Conservation (phyloP, 108 stramenopile species). For the Schizochytrium sp. region DNA sequence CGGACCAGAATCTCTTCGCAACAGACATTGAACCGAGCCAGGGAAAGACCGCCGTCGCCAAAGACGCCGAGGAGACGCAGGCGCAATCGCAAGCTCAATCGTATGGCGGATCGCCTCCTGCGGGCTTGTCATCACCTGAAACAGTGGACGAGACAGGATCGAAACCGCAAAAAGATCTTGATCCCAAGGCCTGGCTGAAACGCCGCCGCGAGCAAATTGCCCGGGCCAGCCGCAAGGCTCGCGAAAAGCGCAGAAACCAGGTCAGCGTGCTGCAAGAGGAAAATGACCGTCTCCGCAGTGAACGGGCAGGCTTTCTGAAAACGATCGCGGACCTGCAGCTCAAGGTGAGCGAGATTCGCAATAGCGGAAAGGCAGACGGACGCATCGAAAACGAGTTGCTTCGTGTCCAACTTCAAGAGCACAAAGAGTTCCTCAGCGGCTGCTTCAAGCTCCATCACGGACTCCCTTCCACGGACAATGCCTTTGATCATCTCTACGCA, state of each 20-base stretch:
- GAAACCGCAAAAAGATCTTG: neutral
- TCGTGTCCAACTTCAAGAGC: neutral
- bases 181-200: neutral
- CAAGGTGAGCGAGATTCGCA: neutral
- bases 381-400: neutral
- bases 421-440: neutral
- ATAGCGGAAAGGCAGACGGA: neutral
- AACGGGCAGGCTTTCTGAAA: neutral
- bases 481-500: neutral
- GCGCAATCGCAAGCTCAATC: no score
- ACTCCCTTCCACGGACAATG: neutral
- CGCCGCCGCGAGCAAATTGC: slow-evolving; percentile 18
- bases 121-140: no score
- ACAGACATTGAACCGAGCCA: no score
- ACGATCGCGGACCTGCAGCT: slow-evolving; percentile 6
- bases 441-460: slow-evolving; percentile 11
- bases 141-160: no score
- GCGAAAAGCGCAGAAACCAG: neutral
- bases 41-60: no score
- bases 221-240: neutral
- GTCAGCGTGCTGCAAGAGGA: neutral
- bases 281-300: neutral
- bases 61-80: no score
- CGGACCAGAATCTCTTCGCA: no score
- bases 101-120: no score